Base-by-base conservation (phyloP, 768 basidiomycete genomes). In the Kwoniella sp. region DNA sequence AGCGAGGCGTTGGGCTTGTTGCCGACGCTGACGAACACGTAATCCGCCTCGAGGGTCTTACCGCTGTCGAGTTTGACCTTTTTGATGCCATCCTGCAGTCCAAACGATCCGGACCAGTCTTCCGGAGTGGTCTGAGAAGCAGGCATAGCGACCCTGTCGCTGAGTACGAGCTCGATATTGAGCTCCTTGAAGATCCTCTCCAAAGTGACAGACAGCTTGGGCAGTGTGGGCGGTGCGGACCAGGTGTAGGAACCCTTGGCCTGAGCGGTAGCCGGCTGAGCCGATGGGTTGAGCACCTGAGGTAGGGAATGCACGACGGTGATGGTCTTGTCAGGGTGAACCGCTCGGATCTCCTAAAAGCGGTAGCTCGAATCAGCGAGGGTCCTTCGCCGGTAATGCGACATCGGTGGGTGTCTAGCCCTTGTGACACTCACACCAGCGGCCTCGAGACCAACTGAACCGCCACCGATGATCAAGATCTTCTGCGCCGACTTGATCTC, bases 391-490 rank as follows among this genome's bases (percentile, higher is more conserved):
- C 26, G 5, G 20, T 9, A 19, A 33, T 22, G 37, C 8, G 37
- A 38, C 19, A 38, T 7, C 37, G 17, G 19, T 7, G 37, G 37
- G 10, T 9, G 37, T 38, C 7, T 17, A 38, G 7, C 10, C 7
- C 7, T 12, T 8, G 37, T 38, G 17, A 3, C 46, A 55, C 53
- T 55, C 14, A 56, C 55, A 32, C 65, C 65, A 2, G 62, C 60
- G 31, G 60, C 45, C 48, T 67, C 65, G 26, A 86, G 82, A 7
- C 84, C 85, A 8, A 86, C 78, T 0, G 85, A 83, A 1, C 86
- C 85, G 6, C 84, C 85, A 2, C 86, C 85, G 2, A 86, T 80
- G 15, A 86, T 78, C 5, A 86, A 77, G 4, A 87, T 77, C 32
- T 77, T 79, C 1, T 71, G 70, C 0, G 82, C 77, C 1, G 67